Percentiles rank a stretch among this genome's conserved stretches.
phyloP scores from a whole-genome alignment of 768 basidiomycete species.

The Lactarius evosmus region DNA sequence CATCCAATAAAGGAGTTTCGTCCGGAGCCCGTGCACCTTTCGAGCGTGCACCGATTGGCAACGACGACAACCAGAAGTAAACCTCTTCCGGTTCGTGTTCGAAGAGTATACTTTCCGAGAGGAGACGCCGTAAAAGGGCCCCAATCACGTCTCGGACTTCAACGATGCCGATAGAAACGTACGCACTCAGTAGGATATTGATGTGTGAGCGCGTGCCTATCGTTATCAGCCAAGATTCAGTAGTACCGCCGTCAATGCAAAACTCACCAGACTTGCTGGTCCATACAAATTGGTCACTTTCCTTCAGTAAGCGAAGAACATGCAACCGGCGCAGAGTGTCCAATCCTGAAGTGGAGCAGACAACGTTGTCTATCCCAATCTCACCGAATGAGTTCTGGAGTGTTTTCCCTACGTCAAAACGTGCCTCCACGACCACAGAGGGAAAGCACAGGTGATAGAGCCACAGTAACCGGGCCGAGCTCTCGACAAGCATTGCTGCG shows the following conservation, averaged over 20 bases:
- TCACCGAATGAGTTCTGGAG: slow-evolving; percentile 46
- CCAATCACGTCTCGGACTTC: slow-evolving; percentile 52
- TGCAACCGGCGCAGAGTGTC: slow-evolving; percentile 72
- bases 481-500: slow-evolving; percentile 68
- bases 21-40: slow-evolving; percentile 47
- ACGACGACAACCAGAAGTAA: slow-evolving; percentile 64
- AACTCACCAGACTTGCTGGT: slow-evolving; percentile 49
- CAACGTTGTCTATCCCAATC: slow-evolving; percentile 31
- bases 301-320: slow-evolving; percentile 65
- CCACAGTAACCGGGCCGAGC: slow-evolving; percentile 76
- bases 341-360: slow-evolving; percentile 38
- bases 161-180: slow-evolving; percentile 46
- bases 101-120: slow-evolving; percentile 74
- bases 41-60: slow-evolving; percentile 48
- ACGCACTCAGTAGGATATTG: slow-evolving; percentile 65
- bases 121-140: slow-evolving; percentile 57
- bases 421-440: slow-evolving; percentile 66
- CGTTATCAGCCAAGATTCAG: background rate
- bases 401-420: slow-evolving; percentile 85
- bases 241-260: background rate
- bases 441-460: slow-evolving; percentile 82
- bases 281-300: slow-evolving; percentile 80
- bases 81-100: slow-evolving; percentile 73
- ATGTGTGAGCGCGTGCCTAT: slow-evolving; percentile 54
- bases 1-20: slow-evolving; percentile 50